Base-by-base conservation (phyloP, 805 yeast species). In the Cyberlindnera suaveolens region DNA sequence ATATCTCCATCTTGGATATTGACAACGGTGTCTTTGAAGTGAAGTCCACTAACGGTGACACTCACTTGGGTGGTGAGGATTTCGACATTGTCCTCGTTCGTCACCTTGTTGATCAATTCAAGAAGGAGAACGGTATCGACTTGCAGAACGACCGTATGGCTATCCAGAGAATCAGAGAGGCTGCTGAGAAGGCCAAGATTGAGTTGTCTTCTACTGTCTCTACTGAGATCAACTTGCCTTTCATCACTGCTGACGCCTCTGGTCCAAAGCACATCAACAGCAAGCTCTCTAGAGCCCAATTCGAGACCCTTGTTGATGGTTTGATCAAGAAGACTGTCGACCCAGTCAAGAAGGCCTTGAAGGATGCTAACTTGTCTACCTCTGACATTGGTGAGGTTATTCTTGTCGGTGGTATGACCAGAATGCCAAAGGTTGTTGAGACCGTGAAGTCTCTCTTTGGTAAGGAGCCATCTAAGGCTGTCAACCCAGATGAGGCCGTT, bases 401-500 rank as follows among this genome's bases (percentile, higher is more conserved):
- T 46, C 64, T 85, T 41, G 95, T 85, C 38, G 95, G 95, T 52
- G 95, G 95, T 57, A 85, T 85, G 95, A 83, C 95, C 31, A 70
- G 95, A 65, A 85, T 85, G 95, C 95, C 95, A 51, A 80, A 78
- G 64, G 80, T 85, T 53, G 69, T 87, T 46, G 74, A 74, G 43
- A 69, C 80, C 29, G 91, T 85, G 37, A 74, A 73, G 56, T 67
- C 70, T 9, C 56, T 81, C 34, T 85, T 85, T 60, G 70, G 72
- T 38, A 80, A 74, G 60, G 74, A 74, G 55, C 90, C 91, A 38
- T 82, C 82, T 45, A 78, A 82, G 48, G 77, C 80, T 38, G 89
- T 85, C 17, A 85, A 85, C 64, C 95, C 95, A 35, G 95, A 85
- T 64, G 95, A 85, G 67, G 90, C 93, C 31, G 95, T 85, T 44